Evolutionary conservation across 768 basidiomycete species (phyloP).

Genomic region (Boletus edulis): DNA sequence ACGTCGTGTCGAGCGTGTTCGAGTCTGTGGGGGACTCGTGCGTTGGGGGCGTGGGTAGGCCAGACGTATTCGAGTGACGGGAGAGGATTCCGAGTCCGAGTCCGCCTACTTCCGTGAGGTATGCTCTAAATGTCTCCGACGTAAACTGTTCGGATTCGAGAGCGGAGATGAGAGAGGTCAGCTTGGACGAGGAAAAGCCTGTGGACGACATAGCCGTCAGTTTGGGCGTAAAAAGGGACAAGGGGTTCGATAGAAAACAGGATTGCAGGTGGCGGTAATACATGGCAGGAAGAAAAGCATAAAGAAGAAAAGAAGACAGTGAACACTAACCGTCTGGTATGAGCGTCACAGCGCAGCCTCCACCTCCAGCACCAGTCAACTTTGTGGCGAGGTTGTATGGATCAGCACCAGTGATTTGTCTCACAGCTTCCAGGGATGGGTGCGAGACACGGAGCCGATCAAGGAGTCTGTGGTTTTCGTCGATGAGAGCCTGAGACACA

Average conservation of each 20-base stretch:
- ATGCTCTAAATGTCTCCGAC: slow-evolving; percentile 42
- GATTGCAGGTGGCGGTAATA: neutral
- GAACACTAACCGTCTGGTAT: slow-evolving; percentile 80
- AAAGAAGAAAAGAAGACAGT: neutral
- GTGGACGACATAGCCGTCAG: neutral
- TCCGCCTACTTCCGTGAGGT: slow-evolving; percentile 92
- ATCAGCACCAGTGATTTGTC: slow-evolving; percentile 57
- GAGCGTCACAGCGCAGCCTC: slow-evolving; percentile 95
- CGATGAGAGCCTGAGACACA: slow-evolving; percentile 64
- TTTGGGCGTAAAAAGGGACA: neutral
- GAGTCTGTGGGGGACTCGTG: neutral
- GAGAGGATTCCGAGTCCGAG: slow-evolving; percentile 87
- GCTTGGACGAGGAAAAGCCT: slow-evolving; percentile 68
- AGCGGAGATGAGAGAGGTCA: slow-evolving; percentile 56
- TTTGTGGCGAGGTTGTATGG: slow-evolving; percentile 84
- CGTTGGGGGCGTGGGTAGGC: slow-evolving; percentile 28
- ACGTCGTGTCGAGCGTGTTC: slow-evolving; percentile 19
- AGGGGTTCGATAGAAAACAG: neutral
- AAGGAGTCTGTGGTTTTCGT: slow-evolving; percentile 87
- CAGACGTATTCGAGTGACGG: slow-evolving; percentile 34
- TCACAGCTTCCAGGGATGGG: slow-evolving; percentile 79
- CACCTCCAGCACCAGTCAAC: slow-evolving; percentile 96
- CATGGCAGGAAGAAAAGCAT: neutral
- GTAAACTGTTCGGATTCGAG: slow-evolving; percentile 40
- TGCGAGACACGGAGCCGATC: slow-evolving; percentile 89